These are phyloP conservation scores for Sarocladiaceae sp. DNA, from an alignment of 2,329 filamentous ascomycete genomes.

Conservation along the genomic window DNA sequence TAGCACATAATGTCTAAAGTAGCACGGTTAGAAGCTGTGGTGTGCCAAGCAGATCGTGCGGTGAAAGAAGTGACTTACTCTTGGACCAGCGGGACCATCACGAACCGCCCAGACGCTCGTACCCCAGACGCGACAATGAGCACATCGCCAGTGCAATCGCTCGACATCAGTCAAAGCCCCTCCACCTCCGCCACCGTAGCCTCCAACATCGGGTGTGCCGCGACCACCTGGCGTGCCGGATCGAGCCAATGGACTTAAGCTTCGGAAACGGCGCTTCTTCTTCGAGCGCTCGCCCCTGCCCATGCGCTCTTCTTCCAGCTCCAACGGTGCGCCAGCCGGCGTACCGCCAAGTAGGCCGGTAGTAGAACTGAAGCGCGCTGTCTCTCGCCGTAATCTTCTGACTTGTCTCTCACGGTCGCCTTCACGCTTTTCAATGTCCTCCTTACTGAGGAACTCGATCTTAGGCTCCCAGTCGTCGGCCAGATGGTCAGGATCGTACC, in stretches of 20 bases:
- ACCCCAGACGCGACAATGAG: conserved; percentile 84
- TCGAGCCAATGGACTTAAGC: conserved; percentile 74
- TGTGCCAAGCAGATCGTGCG: too few species aligned
- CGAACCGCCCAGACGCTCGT: conserved; percentile 91
- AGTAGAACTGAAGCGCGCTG: conserved; percentile 84
- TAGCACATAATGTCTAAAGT: conserved; percentile 77
- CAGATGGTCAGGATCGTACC: conserved; percentile 88
- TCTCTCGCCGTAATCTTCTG: conserved; percentile 80
- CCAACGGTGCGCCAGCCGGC: conserved; percentile 51
- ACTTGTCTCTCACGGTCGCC: conserved; percentile 91
- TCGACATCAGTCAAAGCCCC: conserved; percentile 71
- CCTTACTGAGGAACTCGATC: conserved; percentile 78
- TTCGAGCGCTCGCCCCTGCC: conserved; percentile 89
- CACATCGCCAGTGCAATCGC: conserved; percentile 67
- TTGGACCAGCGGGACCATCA: conserved; percentile 80
- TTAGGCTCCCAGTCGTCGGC: conserved; percentile 82
- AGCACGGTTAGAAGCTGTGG: conserved; percentile 14
- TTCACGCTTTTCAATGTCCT: conserved; percentile 96
- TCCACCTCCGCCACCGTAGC: conserved; percentile 73
- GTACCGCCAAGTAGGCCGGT: conserved; percentile 75
- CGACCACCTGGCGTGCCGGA: conserved; percentile 60
- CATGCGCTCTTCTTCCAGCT: conserved; percentile 74
- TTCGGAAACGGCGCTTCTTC: conserved; percentile 90
- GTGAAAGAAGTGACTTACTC: too few species aligned
- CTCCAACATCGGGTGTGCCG: conserved; percentile 76